Conservation (phyloP, 2,329 filamentous ascomycete species). For the Botrytis aclada region DNA sequence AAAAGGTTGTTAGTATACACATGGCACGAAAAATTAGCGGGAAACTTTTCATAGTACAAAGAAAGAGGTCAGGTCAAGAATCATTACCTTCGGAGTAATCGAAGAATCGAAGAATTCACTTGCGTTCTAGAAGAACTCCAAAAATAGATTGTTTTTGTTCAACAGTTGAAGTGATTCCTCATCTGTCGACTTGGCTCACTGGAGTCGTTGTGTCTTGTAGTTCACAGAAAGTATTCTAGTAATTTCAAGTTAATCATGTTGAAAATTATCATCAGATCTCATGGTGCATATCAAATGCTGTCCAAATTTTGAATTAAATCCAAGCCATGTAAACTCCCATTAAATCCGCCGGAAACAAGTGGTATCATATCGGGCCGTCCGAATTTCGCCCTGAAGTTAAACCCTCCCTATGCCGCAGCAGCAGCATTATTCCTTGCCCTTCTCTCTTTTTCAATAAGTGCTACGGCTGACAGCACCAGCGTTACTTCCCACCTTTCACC, state of each 20-base stretch:
- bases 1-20: background rate
- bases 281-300: background rate
- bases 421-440: background rate
- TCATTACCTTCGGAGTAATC: background rate
- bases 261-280: background rate
- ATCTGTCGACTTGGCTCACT: background rate
- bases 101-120: background rate
- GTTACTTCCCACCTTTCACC: constrained; percentile 19
- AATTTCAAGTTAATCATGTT: background rate
- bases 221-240: background rate
- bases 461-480: constrained; percentile 3
- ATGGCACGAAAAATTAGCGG: background rate
- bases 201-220: background rate
- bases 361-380: background rate
- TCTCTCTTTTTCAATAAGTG: constrained; percentile 7
- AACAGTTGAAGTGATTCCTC: no score
- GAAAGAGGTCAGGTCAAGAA: background rate
- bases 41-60: background rate
- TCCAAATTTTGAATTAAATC: background rate
- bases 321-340: background rate
- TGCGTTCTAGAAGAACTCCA: background rate
- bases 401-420: background rate
- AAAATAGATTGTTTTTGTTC: background rate
- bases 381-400: background rate
- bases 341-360: background rate